Evolutionary conservation across 164 flowering plant genomes (phyloP).

Genomic region (Tinospora cordifolia): DNA sequence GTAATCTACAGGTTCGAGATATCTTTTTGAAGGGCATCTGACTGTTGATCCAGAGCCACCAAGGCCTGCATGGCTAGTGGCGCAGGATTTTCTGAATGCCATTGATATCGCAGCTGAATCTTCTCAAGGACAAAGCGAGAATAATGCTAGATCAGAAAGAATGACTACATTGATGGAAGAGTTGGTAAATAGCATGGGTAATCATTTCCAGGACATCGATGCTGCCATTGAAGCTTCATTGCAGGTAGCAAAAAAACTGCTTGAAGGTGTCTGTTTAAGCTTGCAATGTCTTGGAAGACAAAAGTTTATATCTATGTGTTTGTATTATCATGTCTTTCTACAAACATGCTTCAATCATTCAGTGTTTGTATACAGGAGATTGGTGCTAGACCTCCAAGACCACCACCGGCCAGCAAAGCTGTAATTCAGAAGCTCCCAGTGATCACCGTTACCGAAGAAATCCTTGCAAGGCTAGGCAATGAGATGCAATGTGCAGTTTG

Average conservation of each 20-base stretch:
- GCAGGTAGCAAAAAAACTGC: constrained; percentile 27
- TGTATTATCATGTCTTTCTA: background rate
- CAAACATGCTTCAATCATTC: background rate
- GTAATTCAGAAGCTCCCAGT: constrained; percentile 85
- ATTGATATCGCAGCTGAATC: constrained; percentile 44
- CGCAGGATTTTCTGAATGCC: constrained; percentile 39
- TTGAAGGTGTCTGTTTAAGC: background rate
- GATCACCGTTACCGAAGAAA: constrained; percentile 54
- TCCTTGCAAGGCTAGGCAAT: constrained; percentile 45
- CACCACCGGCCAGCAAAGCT: constrained; percentile 89
- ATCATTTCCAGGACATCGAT: constrained; percentile 14
- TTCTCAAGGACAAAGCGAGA: constrained; percentile 27
- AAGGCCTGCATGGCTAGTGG: constrained; percentile 71
- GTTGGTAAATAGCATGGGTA: constrained; percentile 15
- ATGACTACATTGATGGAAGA: constrained; percentile 19
- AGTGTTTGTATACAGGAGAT: constrained; percentile 14
- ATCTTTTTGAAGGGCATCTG: constrained; percentile 91
- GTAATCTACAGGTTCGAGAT: constrained; percentile 34
- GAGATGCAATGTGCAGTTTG: constrained; percentile 82
- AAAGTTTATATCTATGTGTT: background rate
- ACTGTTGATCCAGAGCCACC: constrained; percentile 94
- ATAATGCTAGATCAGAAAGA: constrained; percentile 19
- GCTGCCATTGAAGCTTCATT: constrained; percentile 27
- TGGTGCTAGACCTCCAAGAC: constrained; percentile 36
- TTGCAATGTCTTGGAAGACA: background rate